These are phyloP conservation scores for Astrocystis sublimbata DNA, from an alignment of 495 filamentous ascomycete genomes.

Conservation along the genomic window DNA sequence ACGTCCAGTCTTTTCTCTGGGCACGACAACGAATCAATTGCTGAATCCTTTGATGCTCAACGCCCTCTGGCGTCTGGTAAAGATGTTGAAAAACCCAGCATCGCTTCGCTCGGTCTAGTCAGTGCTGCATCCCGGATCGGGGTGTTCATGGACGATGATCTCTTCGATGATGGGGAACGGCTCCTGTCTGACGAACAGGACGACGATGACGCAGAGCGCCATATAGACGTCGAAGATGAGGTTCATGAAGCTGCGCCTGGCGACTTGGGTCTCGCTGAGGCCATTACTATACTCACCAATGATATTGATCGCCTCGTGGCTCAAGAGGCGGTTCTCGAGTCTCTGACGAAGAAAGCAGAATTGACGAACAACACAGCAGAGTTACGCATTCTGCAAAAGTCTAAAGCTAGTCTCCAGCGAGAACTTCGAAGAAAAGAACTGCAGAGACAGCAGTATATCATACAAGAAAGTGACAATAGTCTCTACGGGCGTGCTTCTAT, in stretches of 20 bases:
- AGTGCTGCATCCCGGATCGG: conserved; percentile 76
- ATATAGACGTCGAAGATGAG: conserved; percentile 69
- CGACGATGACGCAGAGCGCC: conserved; percentile 63
- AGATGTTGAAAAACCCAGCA: conserved; percentile 72
- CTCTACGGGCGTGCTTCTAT: conserved; percentile 88
- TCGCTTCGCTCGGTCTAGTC: conserved; percentile 88
- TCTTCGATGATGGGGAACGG: conserved; percentile 88
- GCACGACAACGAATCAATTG: conserved; percentile 45
- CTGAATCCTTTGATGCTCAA: conserved; percentile 59
- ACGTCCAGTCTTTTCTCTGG: conserved; percentile 52
- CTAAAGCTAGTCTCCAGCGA: conserved; percentile 85
- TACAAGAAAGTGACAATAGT: conserved; percentile 98
- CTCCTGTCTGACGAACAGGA: conserved; percentile 84
- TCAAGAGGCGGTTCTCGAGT: conserved; percentile 90
- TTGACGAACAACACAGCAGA: conserved; percentile 95
- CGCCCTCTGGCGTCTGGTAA: conserved; percentile 35
- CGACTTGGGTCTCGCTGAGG: conserved; percentile 90
- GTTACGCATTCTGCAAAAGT: conserved; percentile 88
- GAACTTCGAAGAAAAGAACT: conserved; percentile 94
- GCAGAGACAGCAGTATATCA: conserved; percentile 93
- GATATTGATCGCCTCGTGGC: conserved; percentile 88
- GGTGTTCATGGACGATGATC: conserved; percentile 88
- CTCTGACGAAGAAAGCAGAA: conserved; percentile 89
- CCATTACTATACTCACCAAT: conserved; percentile 76
- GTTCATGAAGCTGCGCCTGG: conserved; percentile 95